These are phyloP conservation scores for Leptosphaerulina australis DNA, from an alignment of 2,329 filamentous ascomycete species.

Conservation along the genomic window DNA sequence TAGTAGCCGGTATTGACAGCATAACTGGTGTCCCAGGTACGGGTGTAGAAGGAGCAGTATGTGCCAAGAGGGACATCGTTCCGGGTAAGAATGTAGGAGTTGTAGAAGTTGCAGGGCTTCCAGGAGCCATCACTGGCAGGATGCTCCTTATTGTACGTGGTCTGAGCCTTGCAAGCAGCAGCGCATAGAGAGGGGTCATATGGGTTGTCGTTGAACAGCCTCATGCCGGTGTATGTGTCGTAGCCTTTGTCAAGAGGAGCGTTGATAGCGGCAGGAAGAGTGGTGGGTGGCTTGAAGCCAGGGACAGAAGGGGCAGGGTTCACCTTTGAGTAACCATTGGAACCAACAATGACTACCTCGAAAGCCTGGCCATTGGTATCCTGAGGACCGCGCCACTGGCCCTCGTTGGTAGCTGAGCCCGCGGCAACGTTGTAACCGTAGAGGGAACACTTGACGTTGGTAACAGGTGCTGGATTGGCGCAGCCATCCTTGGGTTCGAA, in stretches of 20 bases:
- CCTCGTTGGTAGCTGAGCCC: constrained; percentile 29
- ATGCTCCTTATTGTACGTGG: constrained; percentile 41
- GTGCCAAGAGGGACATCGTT: constrained; percentile 46
- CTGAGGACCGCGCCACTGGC: constrained; percentile 28
- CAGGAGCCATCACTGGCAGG: constrained; percentile 36
- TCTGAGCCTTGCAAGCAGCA: constrained; percentile 45
- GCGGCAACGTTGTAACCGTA: constrained; percentile 35
- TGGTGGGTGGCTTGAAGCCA: constrained; percentile 27
- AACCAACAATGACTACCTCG: constrained; percentile 36
- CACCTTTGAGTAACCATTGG: constrained; percentile 39
- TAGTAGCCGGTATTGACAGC: constrained; percentile 36
- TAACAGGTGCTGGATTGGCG: constrained; percentile 27
- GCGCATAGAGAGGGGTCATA: constrained; percentile 42
- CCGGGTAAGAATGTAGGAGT: constrained; percentile 47
- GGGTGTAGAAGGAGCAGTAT: constrained; percentile 43
- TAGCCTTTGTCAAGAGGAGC: constrained; percentile 25
- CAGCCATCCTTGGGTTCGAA: constrained; percentile 22
- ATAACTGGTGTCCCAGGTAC: constrained; percentile 20
- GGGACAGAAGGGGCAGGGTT: constrained; percentile 14
- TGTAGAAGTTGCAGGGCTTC: constrained; percentile 49
- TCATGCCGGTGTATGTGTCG: constrained; percentile 39
- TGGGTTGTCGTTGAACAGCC: constrained; percentile 37
- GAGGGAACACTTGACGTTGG: constrained; percentile 38
- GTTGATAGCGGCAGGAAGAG: constrained; percentile 35
- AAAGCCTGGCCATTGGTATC: constrained; percentile 22